Base-by-base conservation (phyloP, 257 asterid species). In the Forsythia suspensa region DNA sequence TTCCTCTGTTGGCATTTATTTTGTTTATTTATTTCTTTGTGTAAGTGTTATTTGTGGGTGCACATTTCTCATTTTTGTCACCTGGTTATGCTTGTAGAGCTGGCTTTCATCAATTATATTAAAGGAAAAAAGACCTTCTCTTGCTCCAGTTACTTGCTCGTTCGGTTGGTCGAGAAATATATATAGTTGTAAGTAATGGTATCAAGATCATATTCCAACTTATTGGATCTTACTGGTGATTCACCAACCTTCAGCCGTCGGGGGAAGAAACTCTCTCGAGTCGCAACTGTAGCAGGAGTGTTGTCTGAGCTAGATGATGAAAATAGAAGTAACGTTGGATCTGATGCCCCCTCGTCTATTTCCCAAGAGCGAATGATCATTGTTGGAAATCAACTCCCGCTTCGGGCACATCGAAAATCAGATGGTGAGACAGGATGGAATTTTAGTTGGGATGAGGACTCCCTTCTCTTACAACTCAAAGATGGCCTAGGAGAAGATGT, bases 361-460 rank as follows among this genome's bases (percentile, higher is more conserved):
- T 79, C 94, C 61, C 94, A 84, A 77, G 97, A 93, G 61, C 86
- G 98, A 36, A 87, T 91, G 86, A 91, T 93, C 44, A 88, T 93
- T 5, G 96, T 91, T 2, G 98, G 94, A 29, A 93, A 91, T 70
- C 98, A 93, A 71, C 96, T 93, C 52, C 98, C 98, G 1, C 90
- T 93, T 82, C 84, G 91, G 13, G 92, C 92, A 6, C 87, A 76
- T 51, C 82, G 85, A 43, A 85, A 86, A 73, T 81, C 86, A 2
- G 85, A 82, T 66, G 94, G 86, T 42, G 84, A 79, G 74, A 85
- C 73, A 13, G 88, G 85, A 1, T 91, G 97, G 98, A 77, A 79
- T 80, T 93, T 93, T 74, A 87, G 92, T 84, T 93, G 97, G 98
- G 98, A 93, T 9, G 97, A 90, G 74, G 98, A 91, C 68, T 90